These are phyloP conservation scores for Astrothelium subdiscretum DNA, from an alignment of 495 filamentous ascomycete genomes.

Conservation along the genomic window DNA sequence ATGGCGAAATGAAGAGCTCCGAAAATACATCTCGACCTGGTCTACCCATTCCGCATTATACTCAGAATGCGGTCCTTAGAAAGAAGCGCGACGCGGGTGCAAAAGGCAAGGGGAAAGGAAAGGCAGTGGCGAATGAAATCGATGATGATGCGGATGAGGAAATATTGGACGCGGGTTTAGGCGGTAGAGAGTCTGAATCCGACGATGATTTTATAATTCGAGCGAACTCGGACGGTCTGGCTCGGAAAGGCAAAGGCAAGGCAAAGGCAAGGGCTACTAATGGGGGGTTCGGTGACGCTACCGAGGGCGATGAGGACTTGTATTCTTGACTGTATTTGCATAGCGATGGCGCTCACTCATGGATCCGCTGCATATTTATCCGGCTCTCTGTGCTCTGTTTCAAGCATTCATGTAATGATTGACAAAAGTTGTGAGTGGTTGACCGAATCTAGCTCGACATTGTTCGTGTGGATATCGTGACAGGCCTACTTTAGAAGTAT, in stretches of 20 bases:
- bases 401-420: not conserved
- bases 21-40: conserved; percentile 2
- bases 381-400: not conserved
- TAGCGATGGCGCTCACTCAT: not conserved
- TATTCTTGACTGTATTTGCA: not conserved
- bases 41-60: not conserved
- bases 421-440: not conserved
- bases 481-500: not conserved
- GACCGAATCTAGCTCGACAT: not conserved
- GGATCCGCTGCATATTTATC: not conserved
- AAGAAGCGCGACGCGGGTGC: not conserved
- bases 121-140: not conserved
- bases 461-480: not conserved
- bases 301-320: not conserved
- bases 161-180: not conserved
- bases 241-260: not conserved
- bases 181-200: not conserved
- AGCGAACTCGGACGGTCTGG: not conserved
- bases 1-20: conserved; percentile 19
- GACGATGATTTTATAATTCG: not conserved
- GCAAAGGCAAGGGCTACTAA: not conserved
- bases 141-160: conserved; percentile 1
- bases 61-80: not conserved
- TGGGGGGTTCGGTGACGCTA: not conserved
- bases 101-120: not conserved